These are phyloP conservation scores for Aspergillus quadrilineatus DNA, from an alignment of 2,329 filamentous ascomycete genomes.

Conservation along the genomic window DNA sequence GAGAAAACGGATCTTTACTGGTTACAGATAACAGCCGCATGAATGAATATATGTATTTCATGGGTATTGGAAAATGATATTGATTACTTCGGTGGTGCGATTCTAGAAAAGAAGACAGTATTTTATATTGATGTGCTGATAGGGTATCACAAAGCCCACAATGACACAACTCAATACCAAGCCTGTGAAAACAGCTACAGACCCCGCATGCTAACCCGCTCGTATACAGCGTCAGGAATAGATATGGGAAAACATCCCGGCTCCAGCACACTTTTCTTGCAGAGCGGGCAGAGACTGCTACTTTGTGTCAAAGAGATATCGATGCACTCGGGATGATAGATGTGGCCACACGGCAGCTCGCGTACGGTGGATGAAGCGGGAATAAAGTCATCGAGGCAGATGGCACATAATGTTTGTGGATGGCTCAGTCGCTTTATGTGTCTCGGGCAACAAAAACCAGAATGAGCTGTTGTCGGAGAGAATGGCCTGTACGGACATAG, in stretches of 20 bases:
- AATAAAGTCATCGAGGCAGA: constrained; percentile 81
- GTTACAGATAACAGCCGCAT: too few species aligned
- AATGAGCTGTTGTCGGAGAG: not conserved
- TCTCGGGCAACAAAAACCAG: constrained; percentile 1
- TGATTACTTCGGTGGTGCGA: too few species aligned
- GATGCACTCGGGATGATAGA: constrained; percentile 90
- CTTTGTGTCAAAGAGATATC: constrained; percentile 76
- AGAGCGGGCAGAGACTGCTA: constrained; percentile 86
- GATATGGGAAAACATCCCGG: constrained; percentile 61
- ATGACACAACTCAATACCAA: not conserved
- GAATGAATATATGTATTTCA: too few species aligned
- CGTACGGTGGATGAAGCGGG: constrained; percentile 70
- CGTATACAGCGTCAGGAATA: constrained; percentile 84
- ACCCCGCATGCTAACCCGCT: constrained; percentile 65
- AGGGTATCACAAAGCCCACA: not conserved
- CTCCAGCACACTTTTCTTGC: constrained; percentile 80
- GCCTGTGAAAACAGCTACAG: not conserved
- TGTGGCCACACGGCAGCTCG: constrained; percentile 84
- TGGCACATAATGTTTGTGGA: constrained; percentile 81
- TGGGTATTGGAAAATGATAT: too few species aligned
- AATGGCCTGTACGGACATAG: not conserved
- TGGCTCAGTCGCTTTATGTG: constrained; percentile 42
- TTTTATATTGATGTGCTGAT: not conserved
- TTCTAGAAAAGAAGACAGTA: too few species aligned
- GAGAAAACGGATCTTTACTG: too few species aligned